A percentile compares a stretch with the other conserved stretches of the same genome.
Evolutionary conservation across 2,329 filamentous ascomycete species (phyloP).

Genomic region (Epichloe bromicola): DNA sequence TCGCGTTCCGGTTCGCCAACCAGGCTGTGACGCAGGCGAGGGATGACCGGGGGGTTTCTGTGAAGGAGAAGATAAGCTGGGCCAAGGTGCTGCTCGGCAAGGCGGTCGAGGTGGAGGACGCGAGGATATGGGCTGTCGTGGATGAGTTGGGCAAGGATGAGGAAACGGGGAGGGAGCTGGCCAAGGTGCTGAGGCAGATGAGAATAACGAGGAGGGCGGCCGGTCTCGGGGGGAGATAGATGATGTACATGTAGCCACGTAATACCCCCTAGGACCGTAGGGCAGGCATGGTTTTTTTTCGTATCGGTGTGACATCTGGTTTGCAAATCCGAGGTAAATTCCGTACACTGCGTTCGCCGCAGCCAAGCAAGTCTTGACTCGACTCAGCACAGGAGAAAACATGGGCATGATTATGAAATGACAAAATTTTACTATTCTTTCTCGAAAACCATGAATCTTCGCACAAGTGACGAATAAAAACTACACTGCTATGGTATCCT

Average conservation of each 20-base stretch:
- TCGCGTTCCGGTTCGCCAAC: conserved; percentile 21
- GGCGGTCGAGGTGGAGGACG: conserved; percentile 17
- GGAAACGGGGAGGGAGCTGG: conserved; percentile 10
- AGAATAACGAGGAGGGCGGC: conserved; percentile 11
- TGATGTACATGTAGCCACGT: not conserved
- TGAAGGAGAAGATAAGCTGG: conserved; percentile 13
- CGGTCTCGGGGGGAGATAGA: not conserved
- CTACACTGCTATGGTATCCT: too few species aligned
- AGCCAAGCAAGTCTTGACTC: too few species aligned
- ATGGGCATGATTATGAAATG: too few species aligned
- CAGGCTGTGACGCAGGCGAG: conserved; percentile 4
- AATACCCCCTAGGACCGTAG: too few species aligned
- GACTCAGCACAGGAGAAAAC: too few species aligned
- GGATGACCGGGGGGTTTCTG: not conserved
- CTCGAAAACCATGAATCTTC: too few species aligned
- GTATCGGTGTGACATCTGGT: too few species aligned
- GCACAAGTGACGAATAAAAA: too few species aligned
- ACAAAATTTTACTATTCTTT: too few species aligned
- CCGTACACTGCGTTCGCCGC: too few species aligned
- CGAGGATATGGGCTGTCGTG: conserved; percentile 20
- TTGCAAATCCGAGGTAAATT: too few species aligned
- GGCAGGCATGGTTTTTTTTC: too few species aligned
- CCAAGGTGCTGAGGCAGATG: conserved; percentile 13
- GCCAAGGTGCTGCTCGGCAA: conserved; percentile 15
- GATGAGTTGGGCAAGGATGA: conserved; percentile 15